These are phyloP conservation scores for Centella asiatica DNA, from an alignment of 129 eudicot genomes.

Conservation along the genomic window DNA sequence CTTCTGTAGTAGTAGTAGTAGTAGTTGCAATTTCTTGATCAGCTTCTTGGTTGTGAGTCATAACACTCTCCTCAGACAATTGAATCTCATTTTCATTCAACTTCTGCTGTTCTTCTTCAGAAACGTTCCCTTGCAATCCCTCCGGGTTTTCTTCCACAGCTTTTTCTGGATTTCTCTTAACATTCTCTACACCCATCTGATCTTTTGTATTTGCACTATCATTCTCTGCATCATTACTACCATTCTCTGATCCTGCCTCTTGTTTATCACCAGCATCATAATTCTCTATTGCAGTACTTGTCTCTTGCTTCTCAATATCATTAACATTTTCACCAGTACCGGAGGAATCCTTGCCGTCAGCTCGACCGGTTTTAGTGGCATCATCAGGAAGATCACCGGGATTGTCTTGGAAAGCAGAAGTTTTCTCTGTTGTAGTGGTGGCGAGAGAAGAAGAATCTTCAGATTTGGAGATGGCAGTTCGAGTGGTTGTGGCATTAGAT, in stretches of 20 bases:
- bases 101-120: constrained; percentile 31
- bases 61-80: constrained; percentile 43
- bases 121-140: constrained; percentile 19
- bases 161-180: not conserved
- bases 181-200: not conserved
- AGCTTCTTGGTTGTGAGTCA: constrained; percentile 31
- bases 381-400: constrained; percentile 59
- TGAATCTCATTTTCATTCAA: constrained; percentile 30
- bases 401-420: constrained; percentile 40
- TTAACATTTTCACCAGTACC: not conserved
- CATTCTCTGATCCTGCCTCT: constrained; percentile 20
- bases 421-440: constrained; percentile 4
- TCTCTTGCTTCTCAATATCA: constrained; percentile 2
- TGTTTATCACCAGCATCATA: constrained; percentile 5
- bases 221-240: not conserved
- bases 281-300: too few relatives aligned
- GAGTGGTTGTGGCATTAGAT: constrained; percentile 23
- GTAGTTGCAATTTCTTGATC: not conserved
- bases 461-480: constrained; percentile 3
- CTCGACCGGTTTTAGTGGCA: constrained; percentile 31
- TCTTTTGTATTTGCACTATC: not conserved
- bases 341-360: not conserved
- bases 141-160: constrained; percentile 25
- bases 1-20: too few relatives aligned
- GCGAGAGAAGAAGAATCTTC: constrained; percentile 3